Base-by-base conservation (phyloP, 495 filamentous ascomycete genomes). In the Aspergillus coremiiformis region DNA sequence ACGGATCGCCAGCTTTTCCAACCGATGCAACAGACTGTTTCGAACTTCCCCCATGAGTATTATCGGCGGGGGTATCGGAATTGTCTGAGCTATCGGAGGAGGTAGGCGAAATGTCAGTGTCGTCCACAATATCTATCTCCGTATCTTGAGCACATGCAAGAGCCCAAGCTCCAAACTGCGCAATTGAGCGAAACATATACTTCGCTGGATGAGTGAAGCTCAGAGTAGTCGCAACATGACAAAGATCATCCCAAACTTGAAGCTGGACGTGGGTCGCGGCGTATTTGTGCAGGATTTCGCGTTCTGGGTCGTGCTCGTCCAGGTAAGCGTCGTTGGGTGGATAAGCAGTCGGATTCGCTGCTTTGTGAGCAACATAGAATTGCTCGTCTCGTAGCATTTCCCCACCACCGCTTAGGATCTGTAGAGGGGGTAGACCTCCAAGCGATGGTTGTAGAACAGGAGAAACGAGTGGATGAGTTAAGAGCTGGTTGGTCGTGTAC, bases 211-310 rank as follows among this genome's bases (percentile, higher is more conserved):
- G 75, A 0, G 92, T 96, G 61, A 92, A 97, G 64, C 87, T 92
- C 11, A 97, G 72, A 0, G 90, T 94, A 5, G 90, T 87, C 2
- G 85, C 87, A 11, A 95, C 92, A 63, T 97, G 92, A 47, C 92
- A 97, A 15, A 95, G 71, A 61, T 95, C 83, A 26, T 96, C 92
- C 89, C 92, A 96, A 6, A 97, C 85, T 66, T 97, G 92, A n/a
- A 97, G 73, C 64, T 95, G 90, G 8, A 97, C 92, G 61, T 95
- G 83, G 0, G 92, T 97, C 2, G 89, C 86, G 29, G 79, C 78
- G 61, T 85, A 93, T 33, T 79, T 81, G 21, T 75, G 66, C 15
- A 94, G 56, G 8, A 52, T 66, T n/a, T 69, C 68, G 45, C 71
- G 66, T 14, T 76, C 61, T 14, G 84, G 78, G 2, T 82, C 84